Evolutionary conservation across 306 rosid genomes (phyloP).

Genomic region (Fragaria nilgerrensis): DNA sequence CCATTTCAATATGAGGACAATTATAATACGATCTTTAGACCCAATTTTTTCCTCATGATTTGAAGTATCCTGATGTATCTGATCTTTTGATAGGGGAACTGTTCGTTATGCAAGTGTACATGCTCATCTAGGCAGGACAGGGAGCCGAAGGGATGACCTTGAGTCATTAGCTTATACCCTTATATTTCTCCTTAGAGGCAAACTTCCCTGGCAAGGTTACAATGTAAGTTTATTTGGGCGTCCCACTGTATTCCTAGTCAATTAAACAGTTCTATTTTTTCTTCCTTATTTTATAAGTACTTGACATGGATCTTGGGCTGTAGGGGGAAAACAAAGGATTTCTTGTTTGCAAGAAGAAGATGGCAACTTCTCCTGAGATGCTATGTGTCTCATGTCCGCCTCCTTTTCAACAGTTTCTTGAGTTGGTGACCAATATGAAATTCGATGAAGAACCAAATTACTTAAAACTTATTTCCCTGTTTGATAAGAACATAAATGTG

Average conservation of each 20-base stretch:
- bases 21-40: neutral
- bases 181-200: conserved; percentile 39
- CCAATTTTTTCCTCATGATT: neutral
- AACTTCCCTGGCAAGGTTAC: conserved; percentile 46
- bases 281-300: conserved; percentile 4
- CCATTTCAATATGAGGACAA: neutral
- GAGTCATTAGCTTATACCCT: conserved; percentile 41
- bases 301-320: conserved; percentile 6
- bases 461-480: conserved; percentile 32
- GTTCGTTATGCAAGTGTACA: conserved; percentile 44
- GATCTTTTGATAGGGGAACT: conserved; percentile 29
- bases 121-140: conserved; percentile 43
- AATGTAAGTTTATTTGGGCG: conserved; percentile 26
- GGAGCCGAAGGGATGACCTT: conserved; percentile 42
- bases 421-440: conserved; percentile 41
- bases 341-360: conserved; percentile 43
- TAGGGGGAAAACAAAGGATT: conserved; percentile 44
- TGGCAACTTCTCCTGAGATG: conserved; percentile 38
- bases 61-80: conserved; percentile 4
- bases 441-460: conserved; percentile 42
- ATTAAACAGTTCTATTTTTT: neutral
- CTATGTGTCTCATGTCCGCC: conserved; percentile 35
- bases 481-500: conserved; percentile 25
- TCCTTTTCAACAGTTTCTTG: conserved; percentile 35
- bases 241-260: conserved; percentile 5